Evolutionary conservation across 352 stramenopile genomes (phyloP).

Genomic region (Globisporangium echinulatum): DNA sequence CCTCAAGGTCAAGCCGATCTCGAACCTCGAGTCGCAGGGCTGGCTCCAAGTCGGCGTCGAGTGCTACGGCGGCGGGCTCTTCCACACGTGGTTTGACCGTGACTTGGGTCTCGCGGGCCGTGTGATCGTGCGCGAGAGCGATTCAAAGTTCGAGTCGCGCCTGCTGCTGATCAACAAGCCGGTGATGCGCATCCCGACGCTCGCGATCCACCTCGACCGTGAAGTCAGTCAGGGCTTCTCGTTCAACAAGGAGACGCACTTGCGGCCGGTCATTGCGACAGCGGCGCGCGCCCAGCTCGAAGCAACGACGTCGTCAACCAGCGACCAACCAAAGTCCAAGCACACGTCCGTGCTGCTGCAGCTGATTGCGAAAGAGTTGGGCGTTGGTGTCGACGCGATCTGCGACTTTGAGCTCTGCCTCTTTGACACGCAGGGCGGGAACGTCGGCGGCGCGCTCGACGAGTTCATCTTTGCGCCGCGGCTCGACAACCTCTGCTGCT

Average conservation of each 20-base stretch:
- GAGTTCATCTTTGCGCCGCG: constrained; percentile 97
- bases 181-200: constrained; percentile 94
- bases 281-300: constrained; percentile 83
- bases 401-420: constrained; percentile 96
- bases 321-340: constrained; percentile 55
- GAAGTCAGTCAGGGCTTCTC: constrained; percentile 86
- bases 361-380: constrained; percentile 89
- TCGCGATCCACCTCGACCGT: constrained; percentile 96
- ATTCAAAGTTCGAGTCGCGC: constrained; percentile 60
- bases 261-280: constrained; percentile 90
- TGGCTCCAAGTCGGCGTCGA: constrained; percentile 83
- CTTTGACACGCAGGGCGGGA: constrained; percentile 93
- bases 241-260: constrained; percentile 96
- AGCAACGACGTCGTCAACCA: constrained; percentile 37
- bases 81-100: constrained; percentile 98
- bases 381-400: constrained; percentile 83
- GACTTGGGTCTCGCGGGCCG: constrained; percentile 92
- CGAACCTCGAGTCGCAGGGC: constrained; percentile 81
- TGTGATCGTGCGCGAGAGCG: constrained; percentile 86
- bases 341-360: constrained; percentile 92
- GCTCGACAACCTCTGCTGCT: constrained; percentile 97
- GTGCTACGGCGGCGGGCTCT: constrained; percentile 90
- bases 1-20: constrained; percentile 94
- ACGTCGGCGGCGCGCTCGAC: constrained; percentile 86
- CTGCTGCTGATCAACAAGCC: constrained; percentile 93